These are phyloP conservation scores for Calonectria pseudoturangicola DNA, from an alignment of 2,329 filamentous ascomycete genomes.

Conservation along the genomic window DNA sequence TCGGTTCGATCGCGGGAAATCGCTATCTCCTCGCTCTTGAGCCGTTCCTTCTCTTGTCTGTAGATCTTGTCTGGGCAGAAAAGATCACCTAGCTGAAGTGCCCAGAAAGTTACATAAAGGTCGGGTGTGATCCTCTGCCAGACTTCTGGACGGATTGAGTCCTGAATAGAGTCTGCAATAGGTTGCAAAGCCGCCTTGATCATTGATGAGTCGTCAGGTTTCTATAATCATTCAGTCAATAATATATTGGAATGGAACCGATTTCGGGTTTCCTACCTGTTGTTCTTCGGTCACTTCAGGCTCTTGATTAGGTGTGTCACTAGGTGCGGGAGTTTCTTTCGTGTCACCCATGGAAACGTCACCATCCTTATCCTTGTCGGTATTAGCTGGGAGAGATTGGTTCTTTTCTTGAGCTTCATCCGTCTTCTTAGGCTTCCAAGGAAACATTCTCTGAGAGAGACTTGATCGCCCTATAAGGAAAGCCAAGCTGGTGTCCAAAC, in stretches of 20 bases:
- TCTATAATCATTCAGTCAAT: conserved; percentile 57
- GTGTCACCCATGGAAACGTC: conserved; percentile 72
- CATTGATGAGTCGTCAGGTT: conserved; percentile 59
- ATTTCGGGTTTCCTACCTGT: conserved; percentile 56
- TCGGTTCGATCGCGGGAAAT: conserved; percentile 84
- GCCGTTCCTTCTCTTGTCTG: conserved; percentile 81
- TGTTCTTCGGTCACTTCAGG: conserved; percentile 57
- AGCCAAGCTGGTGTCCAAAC: conserved; percentile 86
- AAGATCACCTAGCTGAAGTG: conserved; percentile 88
- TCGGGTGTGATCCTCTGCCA: conserved; percentile 84
- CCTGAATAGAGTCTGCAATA: conserved; percentile 81
- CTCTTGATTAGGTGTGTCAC: conserved; percentile 54
- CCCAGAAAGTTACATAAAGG: conserved; percentile 95
- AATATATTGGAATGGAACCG: conserved; percentile 37
- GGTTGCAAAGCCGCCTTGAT: conserved; percentile 74
- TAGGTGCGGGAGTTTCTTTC: conserved; percentile 53
- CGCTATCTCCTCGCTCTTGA: conserved; percentile 79
- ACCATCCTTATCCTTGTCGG: conserved; percentile 70
- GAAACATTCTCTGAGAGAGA: conserved; percentile 78
- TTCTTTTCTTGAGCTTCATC: conserved; percentile 55
- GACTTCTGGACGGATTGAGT: conserved; percentile 75
- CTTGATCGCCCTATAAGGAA: conserved; percentile 89
- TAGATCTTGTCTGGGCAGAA: conserved; percentile 86
- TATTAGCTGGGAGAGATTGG: conserved; percentile 45
- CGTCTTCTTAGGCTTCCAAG: conserved; percentile 62